Percentiles rank a stretch among this genome's conserved stretches.
These are phyloP conservation scores for Trichoderma sp. DNA, from an alignment of 2,329 filamentous ascomycete genomes.

Conservation along the genomic window DNA sequence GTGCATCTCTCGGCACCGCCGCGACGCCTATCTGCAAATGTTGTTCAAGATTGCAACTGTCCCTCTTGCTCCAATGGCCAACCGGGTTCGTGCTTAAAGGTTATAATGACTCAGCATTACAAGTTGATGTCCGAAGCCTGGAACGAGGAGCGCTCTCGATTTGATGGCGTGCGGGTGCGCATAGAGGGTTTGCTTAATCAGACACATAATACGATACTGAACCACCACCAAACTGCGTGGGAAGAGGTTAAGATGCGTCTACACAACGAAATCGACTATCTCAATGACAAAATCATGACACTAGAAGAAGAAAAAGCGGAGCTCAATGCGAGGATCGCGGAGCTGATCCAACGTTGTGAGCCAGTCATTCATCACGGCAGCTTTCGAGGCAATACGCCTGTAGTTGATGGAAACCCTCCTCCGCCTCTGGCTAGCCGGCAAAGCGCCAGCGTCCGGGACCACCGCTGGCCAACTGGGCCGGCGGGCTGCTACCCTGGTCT, in stretches of 20 bases:
- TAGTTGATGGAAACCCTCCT: neutral
- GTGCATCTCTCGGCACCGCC: neutral
- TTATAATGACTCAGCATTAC: neutral
- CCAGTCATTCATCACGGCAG: constrained; percentile 26
- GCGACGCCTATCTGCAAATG: neutral
- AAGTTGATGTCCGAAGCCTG: neutral
- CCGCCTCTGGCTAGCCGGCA: neutral
- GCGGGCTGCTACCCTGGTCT: neutral
- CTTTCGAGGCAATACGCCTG: constrained; percentile 29
- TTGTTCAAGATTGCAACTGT: neutral
- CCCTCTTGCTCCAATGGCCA: neutral
- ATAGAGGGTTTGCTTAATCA: no score
- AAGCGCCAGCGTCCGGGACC: neutral
- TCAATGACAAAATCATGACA: neutral
- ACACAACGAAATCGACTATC: neutral
- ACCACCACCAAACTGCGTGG: neutral
- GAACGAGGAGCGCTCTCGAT: neutral
- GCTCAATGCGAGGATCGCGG: neutral
- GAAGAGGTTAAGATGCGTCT: neutral
- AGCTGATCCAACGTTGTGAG: constrained; percentile 13
- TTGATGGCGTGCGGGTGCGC: no score
- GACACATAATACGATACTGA: no score
- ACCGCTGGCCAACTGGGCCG: neutral
- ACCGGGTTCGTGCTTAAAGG: neutral
- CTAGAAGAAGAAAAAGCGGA: neutral